Percentiles rank a stretch among this genome's conserved stretches.
These are phyloP conservation scores for Eragrostis tef DNA, from an alignment of 202 grass and related monocot genomes.

Conservation along the genomic window DNA sequence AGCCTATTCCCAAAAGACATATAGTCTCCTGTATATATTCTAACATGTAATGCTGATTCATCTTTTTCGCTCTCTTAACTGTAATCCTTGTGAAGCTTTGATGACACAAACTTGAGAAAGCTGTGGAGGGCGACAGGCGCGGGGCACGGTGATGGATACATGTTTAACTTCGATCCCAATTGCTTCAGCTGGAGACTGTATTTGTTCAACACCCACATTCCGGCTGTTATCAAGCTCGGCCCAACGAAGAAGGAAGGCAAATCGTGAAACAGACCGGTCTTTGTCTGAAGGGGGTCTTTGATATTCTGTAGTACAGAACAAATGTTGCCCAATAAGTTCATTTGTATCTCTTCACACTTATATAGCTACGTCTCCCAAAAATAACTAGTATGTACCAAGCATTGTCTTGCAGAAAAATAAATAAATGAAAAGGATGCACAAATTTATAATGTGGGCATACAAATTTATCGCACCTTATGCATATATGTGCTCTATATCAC, in stretches of 20 bases:
- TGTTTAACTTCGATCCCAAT: constrained; percentile 36
- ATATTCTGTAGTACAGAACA: not conserved
- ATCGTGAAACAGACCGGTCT: not conserved
- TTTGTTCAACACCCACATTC: constrained; percentile 34
- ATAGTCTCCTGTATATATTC: too few species aligned
- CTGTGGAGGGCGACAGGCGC: not conserved
- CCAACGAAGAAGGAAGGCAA: not conserved
- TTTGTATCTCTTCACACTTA: too few species aligned
- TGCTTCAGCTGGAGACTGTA: constrained; percentile 38
- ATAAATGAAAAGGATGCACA: too few species aligned
- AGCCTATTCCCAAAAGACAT: too few species aligned
- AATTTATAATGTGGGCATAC: too few species aligned
- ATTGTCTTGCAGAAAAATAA: too few species aligned
- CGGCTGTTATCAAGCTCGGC: constrained; percentile 23
- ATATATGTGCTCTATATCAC: too few species aligned
- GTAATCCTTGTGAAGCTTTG: constrained; percentile 26
- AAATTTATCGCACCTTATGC: too few species aligned
- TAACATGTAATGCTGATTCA: not conserved
- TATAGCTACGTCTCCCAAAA: too few species aligned
- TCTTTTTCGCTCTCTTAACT: not conserved
- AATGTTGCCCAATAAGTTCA: too few species aligned
- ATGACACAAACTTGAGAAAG: constrained; percentile 38
- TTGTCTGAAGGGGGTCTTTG: not conserved
- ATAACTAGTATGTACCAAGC: too few species aligned
- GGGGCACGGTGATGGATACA: not conserved